phyloP scores from a whole-genome alignment of 225 moss, liverwort and hornwort species.

The Bryum argenteum region DNA sequence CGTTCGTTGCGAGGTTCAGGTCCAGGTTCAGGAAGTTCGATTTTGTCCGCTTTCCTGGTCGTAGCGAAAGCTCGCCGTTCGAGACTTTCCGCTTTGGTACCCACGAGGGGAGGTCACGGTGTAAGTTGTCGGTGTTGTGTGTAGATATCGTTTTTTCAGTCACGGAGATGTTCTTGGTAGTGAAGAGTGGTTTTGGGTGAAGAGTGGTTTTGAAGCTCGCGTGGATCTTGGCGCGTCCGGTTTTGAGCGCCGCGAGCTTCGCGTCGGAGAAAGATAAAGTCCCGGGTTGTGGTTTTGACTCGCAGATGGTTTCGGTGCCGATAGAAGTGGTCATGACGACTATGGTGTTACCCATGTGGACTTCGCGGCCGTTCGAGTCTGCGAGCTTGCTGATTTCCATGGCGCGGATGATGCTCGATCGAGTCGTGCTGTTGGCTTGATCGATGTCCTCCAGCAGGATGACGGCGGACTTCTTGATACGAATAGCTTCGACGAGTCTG shows the following conservation, averaged over 20 bases:
- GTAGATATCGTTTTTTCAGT: no score
- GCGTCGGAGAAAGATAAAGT: constrained; percentile 46
- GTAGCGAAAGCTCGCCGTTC: constrained; percentile 19
- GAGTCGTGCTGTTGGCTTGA: constrained; percentile 49
- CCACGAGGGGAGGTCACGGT: constrained; percentile 34
- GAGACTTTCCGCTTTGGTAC: constrained; percentile 57
- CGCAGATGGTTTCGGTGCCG: constrained; percentile 39
- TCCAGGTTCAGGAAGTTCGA: constrained; percentile 57
- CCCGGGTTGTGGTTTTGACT: not conserved
- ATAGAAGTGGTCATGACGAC: constrained; percentile 78
- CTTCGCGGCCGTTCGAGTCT: constrained; percentile 64
- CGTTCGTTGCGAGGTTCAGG: constrained; percentile 60
- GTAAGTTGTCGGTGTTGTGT: no score
- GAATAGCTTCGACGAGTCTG: constrained; percentile 66
- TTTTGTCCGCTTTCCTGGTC: constrained; percentile 34
- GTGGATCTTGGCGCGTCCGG: constrained; percentile 24
- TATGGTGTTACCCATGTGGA: constrained; percentile 67
- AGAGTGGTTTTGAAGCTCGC: constrained; percentile 29
- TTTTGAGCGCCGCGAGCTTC: constrained; percentile 35
- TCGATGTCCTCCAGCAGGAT: constrained; percentile 84
- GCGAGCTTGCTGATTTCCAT: constrained; percentile 84
- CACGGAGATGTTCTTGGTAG: no score
- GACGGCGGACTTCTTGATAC: constrained; percentile 65
- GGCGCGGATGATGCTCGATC: constrained; percentile 50
- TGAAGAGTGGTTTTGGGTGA: no score